phyloP scores from a whole-genome alignment of 1,139 yeast species.

The Spathaspora sp. region DNA sequence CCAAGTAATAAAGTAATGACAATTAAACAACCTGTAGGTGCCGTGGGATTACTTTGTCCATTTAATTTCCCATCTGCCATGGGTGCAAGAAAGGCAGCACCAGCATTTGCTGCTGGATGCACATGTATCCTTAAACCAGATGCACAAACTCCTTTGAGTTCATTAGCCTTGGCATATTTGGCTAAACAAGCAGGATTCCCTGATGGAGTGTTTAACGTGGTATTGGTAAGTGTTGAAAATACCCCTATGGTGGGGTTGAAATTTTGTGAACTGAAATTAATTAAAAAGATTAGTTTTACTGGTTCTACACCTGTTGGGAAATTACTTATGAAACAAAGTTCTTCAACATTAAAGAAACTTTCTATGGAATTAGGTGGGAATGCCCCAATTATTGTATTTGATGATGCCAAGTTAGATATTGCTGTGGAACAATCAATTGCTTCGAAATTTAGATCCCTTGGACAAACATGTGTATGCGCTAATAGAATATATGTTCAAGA shows the following conservation, averaged over 20 bases:
- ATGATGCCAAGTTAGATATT: conserved; percentile 48
- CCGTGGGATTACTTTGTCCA: conserved; percentile 49
- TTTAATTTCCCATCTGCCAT: conserved; percentile 51
- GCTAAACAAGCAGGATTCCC: conserved; percentile 47
- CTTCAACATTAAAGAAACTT: conserved; percentile 46
- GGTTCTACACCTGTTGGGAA: conserved; percentile 62
- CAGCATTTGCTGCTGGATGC: conserved; percentile 51
- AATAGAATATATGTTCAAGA: conserved; percentile 80
- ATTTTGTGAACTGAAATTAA: conserved; percentile 36
- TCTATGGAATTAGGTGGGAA: conserved; percentile 56
- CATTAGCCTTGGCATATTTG: conserved; percentile 46
- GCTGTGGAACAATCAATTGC: conserved; percentile 53
- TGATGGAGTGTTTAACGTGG: conserved; percentile 43
- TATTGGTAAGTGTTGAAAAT: conserved; percentile 33
- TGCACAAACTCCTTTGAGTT: conserved; percentile 44
- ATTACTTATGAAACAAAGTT: conserved; percentile 46
- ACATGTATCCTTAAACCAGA: conserved; percentile 48
- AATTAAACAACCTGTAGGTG: conserved; percentile 48
- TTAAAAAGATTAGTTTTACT: conserved; percentile 55
- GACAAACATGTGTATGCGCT: conserved; percentile 93
- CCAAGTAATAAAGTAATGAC: conserved; percentile 39
- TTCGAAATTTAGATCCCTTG: conserved; percentile 67
- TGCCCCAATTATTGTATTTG: conserved; percentile 49
- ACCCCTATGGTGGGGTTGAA: conserved; percentile 35
- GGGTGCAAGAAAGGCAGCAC: conserved; percentile 50